Evolutionary conservation across 306 rosid species (phyloP).

Genomic region (Acacia confusa): DNA sequence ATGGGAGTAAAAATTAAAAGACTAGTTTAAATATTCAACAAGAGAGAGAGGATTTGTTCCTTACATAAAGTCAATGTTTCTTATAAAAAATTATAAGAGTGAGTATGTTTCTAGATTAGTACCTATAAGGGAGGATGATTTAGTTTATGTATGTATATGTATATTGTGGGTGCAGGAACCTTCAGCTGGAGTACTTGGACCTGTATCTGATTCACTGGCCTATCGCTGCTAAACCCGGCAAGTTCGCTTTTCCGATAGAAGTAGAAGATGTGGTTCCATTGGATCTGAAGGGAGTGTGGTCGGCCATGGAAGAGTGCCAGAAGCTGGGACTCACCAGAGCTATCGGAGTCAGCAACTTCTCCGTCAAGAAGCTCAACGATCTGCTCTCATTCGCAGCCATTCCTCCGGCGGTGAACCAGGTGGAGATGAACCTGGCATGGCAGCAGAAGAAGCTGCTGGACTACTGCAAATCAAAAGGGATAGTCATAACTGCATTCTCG

Average conservation of each 20-base stretch:
- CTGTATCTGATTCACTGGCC: conserved; percentile 58
- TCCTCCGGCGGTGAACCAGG: conserved; percentile 56
- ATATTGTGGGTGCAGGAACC: conserved; percentile 27
- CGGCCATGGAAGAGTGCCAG: conserved; percentile 46
- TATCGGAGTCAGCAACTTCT: conserved; percentile 64
- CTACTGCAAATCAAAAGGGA: conserved; percentile 48
- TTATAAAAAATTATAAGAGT: too few relatives aligned
- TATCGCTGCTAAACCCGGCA: conserved; percentile 39
- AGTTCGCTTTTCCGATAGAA: conserved; percentile 36
- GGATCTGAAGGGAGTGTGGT: conserved; percentile 56
- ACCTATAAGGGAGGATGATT: too few relatives aligned
- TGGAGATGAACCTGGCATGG: conserved; percentile 71
- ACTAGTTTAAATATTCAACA: too few relatives aligned
- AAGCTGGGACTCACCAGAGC: conserved; percentile 48
- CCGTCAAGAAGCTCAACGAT: conserved; percentile 43
- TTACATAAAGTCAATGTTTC: too few relatives aligned
- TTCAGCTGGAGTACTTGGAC: conserved; percentile 51
- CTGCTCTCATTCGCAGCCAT: conserved; percentile 35
- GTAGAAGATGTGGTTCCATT: conserved; percentile 44
- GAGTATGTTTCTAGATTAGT: too few relatives aligned
- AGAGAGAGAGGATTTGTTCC: too few relatives aligned
- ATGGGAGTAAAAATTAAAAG: too few relatives aligned
- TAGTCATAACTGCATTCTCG: conserved; percentile 56
- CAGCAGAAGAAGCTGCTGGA: conserved; percentile 58
- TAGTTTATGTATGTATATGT: too few relatives aligned